phyloP scores from a whole-genome alignment of 2,329 filamentous ascomycete species.

The Dactylellina drechsleri region DNA sequence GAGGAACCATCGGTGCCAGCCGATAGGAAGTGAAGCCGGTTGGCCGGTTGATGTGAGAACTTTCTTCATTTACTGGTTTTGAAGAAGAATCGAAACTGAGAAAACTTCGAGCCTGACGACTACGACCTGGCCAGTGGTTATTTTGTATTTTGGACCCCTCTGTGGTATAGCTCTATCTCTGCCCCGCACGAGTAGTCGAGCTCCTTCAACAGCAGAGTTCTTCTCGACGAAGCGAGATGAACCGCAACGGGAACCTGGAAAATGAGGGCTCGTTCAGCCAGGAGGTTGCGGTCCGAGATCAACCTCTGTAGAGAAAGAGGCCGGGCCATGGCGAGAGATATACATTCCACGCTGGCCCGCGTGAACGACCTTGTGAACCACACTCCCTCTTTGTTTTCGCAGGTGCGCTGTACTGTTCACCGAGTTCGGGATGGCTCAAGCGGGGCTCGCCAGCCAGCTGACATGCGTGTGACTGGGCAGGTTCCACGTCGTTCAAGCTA shows the following conservation, averaged over 20 bases:
- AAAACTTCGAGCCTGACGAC: neutral
- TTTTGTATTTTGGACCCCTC: slow-evolving; percentile 29
- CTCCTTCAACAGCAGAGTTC: slow-evolving; percentile 30
- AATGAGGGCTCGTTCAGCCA: slow-evolving; percentile 17
- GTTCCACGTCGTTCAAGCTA: slow-evolving; percentile 44
- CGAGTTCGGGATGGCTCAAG: slow-evolving; percentile 26
- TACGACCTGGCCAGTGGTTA: slow-evolving; percentile 20
- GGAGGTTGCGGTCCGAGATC: slow-evolving; percentile 29
- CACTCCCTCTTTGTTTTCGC: slow-evolving; percentile 27
- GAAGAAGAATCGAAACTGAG: slow-evolving; percentile 17
- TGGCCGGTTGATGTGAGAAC: slow-evolving; percentile 29
- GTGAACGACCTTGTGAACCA: slow-evolving; percentile 17
- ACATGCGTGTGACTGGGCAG: slow-evolving; percentile 43
- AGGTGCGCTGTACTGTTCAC: slow-evolving; percentile 50
- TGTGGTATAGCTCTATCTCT: neutral
- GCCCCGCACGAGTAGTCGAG: slow-evolving; percentile 19
- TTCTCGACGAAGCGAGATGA: slow-evolving; percentile 23
- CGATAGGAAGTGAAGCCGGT: slow-evolving; percentile 47
- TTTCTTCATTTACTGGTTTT: slow-evolving; percentile 35
- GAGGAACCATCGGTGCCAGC: slow-evolving; percentile 53
- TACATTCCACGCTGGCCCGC: slow-evolving; percentile 26
- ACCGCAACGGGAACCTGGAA: slow-evolving; percentile 33
- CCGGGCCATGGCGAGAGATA: slow-evolving; percentile 36
- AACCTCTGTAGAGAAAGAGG: slow-evolving; percentile 33
- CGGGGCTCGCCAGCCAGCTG: slow-evolving; percentile 39